Conservation (phyloP, 129 eudicot genomes). For the Saposhnikovia divaricata region DNA sequence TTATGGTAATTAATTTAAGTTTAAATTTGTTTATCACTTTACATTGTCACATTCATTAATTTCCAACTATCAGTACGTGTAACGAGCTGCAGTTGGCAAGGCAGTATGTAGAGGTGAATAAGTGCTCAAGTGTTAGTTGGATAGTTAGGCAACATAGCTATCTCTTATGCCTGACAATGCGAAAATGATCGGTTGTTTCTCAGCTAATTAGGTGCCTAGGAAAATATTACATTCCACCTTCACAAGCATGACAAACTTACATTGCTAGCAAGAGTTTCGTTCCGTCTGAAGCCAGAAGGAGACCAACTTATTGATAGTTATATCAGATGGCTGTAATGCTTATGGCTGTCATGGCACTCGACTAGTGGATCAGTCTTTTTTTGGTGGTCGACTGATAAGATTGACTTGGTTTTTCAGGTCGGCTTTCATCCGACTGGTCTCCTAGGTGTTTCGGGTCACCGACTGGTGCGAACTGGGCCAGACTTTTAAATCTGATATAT, state of each 20-base stretch:
- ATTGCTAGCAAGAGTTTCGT: neutral
- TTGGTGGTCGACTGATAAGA: too few species aligned
- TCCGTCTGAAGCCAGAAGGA: neutral
- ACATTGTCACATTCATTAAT: neutral
- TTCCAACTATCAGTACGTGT: neutral
- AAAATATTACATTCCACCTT: neutral
- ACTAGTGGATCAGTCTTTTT: too few species aligned
- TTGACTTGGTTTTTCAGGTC: too few species aligned
- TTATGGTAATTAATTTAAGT: conserved; percentile 49
- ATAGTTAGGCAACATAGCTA: neutral
- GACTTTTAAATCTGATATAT: neutral
- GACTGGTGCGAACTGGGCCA: too few species aligned
- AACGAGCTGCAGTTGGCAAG: neutral
- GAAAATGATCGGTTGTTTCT: neutral
- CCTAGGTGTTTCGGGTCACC: too few species aligned
- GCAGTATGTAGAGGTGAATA: neutral
- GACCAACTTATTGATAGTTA: neutral
- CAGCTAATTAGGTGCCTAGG: neutral
- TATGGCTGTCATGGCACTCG: too few species aligned
- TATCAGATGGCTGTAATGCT: neutral
- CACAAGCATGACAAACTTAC: neutral
- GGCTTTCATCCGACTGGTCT: too few species aligned
- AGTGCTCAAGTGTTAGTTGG: neutral
- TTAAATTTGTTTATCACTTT: neutral
- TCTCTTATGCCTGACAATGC: neutral